Conservation (phyloP, 2,329 filamentous ascomycete genomes). For the Pseudopithomyces chartarum region DNA sequence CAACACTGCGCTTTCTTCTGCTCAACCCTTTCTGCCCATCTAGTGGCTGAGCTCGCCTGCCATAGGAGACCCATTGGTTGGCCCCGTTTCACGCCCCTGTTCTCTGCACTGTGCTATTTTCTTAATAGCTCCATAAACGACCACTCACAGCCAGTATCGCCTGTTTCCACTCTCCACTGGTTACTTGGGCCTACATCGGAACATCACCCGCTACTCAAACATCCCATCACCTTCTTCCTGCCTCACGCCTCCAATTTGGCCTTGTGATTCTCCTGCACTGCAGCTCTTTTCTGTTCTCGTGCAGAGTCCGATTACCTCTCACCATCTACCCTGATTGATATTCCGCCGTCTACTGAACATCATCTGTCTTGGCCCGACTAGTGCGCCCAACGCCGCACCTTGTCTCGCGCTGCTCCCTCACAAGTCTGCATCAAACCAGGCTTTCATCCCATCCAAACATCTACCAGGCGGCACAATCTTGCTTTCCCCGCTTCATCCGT, state of each 20-base stretch:
- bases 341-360: constrained; percentile 15
- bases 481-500: constrained; percentile 9
- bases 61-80: constrained; percentile 42
- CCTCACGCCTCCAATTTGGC: constrained; percentile 26
- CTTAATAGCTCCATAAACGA: constrained; percentile 44
- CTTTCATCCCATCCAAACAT: constrained; percentile 16
- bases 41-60: constrained; percentile 44
- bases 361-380: constrained; percentile 30
- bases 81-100: constrained; percentile 47
- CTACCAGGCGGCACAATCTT: constrained; percentile 16
- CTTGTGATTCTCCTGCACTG: constrained; percentile 21
- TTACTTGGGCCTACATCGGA: constrained; percentile 36
- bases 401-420: constrained; percentile 19
- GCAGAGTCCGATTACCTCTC: constrained; percentile 16
- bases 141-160: constrained; percentile 42
- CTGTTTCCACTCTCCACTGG: constrained; percentile 41
- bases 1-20: constrained; percentile 33
- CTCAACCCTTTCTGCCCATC: constrained; percentile 29
- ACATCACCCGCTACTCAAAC: constrained; percentile 38
- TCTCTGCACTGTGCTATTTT: constrained; percentile 35
- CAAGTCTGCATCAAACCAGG: constrained; percentile 19
- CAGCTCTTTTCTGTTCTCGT: constrained; percentile 26
- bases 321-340: neutral
- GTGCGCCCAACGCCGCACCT: constrained; percentile 32
- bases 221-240: constrained; percentile 29